Evolutionary conservation across 2,329 filamentous ascomycete species (phyloP).

Genomic region (Colletotrichum sojae): DNA sequence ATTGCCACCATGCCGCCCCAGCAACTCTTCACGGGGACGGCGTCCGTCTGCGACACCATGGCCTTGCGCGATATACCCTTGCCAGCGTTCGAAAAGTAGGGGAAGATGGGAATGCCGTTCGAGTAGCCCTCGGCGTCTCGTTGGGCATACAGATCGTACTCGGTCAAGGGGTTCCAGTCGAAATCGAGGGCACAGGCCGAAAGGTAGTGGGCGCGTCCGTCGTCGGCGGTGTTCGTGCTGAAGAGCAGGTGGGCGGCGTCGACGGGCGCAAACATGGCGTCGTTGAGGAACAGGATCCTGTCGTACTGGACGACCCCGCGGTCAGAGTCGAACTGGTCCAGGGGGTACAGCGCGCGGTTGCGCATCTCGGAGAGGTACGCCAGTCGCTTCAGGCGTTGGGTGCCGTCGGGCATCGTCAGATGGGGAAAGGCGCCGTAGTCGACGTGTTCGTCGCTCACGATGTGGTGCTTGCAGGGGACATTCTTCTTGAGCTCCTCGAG

Average conservation of each 20-base stretch:
- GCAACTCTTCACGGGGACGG: slow-evolving; percentile 79
- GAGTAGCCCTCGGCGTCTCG: slow-evolving; percentile 76
- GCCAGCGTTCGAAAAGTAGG: slow-evolving; percentile 72
- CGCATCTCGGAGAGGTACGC: slow-evolving; percentile 80
- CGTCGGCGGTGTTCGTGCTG: slow-evolving; percentile 66
- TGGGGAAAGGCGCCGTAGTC: slow-evolving; percentile 69
- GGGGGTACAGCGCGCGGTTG: slow-evolving; percentile 76
- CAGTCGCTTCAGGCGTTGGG: slow-evolving; percentile 78
- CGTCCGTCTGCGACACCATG: slow-evolving; percentile 72
- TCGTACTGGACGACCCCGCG: slow-evolving; percentile 59
- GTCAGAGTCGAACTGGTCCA: slow-evolving; percentile 63
- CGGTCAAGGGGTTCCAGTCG: slow-evolving; percentile 76
- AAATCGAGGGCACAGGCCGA: slow-evolving; percentile 78
- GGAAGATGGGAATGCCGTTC: slow-evolving; percentile 76
- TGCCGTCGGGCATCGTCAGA: slow-evolving; percentile 73
- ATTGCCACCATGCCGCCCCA: slow-evolving; percentile 84
- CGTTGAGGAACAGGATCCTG: slow-evolving; percentile 76
- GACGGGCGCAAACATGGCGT: slow-evolving; percentile 67
- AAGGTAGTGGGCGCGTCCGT: slow-evolving; percentile 71
- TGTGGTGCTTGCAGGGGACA: slow-evolving; percentile 60
- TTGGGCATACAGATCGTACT: slow-evolving; percentile 82
- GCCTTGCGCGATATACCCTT: slow-evolving; percentile 71
- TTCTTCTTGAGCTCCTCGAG: slow-evolving; percentile 66
- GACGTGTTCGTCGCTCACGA: slow-evolving; percentile 74
- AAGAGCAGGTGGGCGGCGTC: slow-evolving; percentile 74